A percentile compares a stretch with the other conserved stretches of the same genome.
phyloP scores from a whole-genome alignment of 2,329 filamentous ascomycete species.

The Fusarium nanum region DNA sequence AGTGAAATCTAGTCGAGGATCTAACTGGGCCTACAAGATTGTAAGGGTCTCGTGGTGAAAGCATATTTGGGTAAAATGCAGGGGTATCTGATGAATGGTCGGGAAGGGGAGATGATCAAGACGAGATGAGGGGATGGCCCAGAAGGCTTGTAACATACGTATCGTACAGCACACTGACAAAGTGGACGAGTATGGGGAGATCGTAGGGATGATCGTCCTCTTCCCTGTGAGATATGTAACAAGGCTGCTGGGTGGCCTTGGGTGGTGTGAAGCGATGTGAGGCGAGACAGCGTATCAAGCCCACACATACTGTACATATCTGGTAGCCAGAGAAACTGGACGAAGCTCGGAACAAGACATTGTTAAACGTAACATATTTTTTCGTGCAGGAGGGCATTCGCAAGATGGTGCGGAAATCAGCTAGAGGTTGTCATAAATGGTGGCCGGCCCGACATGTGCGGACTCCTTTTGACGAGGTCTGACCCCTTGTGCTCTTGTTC shows the following conservation, averaged over 20 bases:
- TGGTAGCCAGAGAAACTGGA: constrained; percentile 9
- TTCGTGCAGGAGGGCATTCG: constrained; percentile 9
- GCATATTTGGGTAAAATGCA: constrained; percentile 33
- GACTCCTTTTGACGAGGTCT: constrained; percentile 14
- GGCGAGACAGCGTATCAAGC: constrained; percentile 30
- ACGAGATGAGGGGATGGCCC: constrained; percentile 37
- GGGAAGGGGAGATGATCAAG: constrained; percentile 28
- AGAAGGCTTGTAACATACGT: constrained; percentile 13
- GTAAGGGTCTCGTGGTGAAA: constrained; percentile 36
- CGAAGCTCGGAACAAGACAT: constrained; percentile 17
- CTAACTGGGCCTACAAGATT: constrained; percentile 24
- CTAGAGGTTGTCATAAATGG: constrained; percentile 3
- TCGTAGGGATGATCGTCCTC: constrained; percentile 42
- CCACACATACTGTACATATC: constrained; percentile 7
- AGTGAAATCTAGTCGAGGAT: constrained; percentile 20
- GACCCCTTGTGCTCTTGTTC: constrained; percentile 30
- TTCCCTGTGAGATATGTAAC: constrained; percentile 41
- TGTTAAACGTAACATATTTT: constrained; percentile 6
- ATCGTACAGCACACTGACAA: constrained; percentile 8
- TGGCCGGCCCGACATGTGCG: constrained; percentile 26
- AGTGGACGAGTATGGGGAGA: constrained; percentile 40
- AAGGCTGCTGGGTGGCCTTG: constrained; percentile 25
- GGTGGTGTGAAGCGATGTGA: constrained; percentile 32
- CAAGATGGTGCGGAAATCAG: constrained; percentile 4
- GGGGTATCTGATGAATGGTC: constrained; percentile 29